phyloP scores from a whole-genome alignment of 1,139 yeast species.

The Saccharomycopsis crataegensis region DNA sequence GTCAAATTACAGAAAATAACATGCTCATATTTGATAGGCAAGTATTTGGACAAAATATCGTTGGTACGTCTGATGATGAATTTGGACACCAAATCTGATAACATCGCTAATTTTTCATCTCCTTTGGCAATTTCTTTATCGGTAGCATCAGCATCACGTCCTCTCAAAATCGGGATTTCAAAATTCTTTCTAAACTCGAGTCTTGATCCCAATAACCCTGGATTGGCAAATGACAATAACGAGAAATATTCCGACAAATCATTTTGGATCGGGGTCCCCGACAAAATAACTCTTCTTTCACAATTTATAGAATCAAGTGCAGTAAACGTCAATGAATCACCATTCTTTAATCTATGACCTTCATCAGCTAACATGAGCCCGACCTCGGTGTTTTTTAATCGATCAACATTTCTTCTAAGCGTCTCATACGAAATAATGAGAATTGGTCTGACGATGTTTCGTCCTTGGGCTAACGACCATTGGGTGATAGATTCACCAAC shows the following conservation, averaged over 20 bases:
- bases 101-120: slow-evolving; percentile 60
- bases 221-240: slow-evolving; percentile 84
- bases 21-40: slow-evolving; percentile 94
- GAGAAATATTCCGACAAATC: slow-evolving; percentile 95
- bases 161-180: slow-evolving; percentile 71
- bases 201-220: slow-evolving; percentile 84
- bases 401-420: slow-evolving; percentile 75
- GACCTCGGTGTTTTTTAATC: slow-evolving; percentile 68
- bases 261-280: slow-evolving; percentile 97
- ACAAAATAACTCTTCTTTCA: slow-evolving; percentile 80
- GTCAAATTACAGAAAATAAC: slow-evolving; percentile 84
- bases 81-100: slow-evolving; percentile 73
- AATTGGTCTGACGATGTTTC: slow-evolving; percentile 89
- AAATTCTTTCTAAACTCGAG: slow-evolving; percentile 77
- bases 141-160: slow-evolving; percentile 86
- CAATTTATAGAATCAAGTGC: slow-evolving; percentile 79
- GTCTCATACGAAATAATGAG: slow-evolving; percentile 95
- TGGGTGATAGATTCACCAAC: slow-evolving; percentile 62
- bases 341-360: slow-evolving; percentile 92
- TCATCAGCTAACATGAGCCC: slow-evolving; percentile 93
- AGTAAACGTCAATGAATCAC: slow-evolving; percentile 88
- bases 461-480: slow-evolving; percentile 88
- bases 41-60: slow-evolving; percentile 85
- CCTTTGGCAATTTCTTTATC: slow-evolving; percentile 72
- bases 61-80: slow-evolving; percentile 94